Evolutionary conservation across 495 filamentous ascomycete species (phyloP), one percentile per base, ranked within the genome.

Genomic region (Penicillium waksmanii): DNA sequence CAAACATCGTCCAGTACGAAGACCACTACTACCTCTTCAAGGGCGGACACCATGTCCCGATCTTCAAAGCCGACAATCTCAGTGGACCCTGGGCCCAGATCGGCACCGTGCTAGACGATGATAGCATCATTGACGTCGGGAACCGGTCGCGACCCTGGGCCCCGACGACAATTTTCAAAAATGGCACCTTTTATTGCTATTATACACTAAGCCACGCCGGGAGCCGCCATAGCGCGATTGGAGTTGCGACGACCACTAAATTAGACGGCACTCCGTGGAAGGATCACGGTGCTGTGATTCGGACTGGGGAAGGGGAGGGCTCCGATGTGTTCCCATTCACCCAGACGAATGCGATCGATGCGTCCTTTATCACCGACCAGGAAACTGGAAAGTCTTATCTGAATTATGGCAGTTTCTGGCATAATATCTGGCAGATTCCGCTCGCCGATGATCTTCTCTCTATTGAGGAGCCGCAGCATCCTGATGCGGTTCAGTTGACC

Each of bases 351-450:
- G 87, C 89, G 27, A 93, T 94, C 57, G 90, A 94, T 64, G 68
- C 80, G 2, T 86, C 88, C 33, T 76, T 91, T 5, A 74, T 92
- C 50, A 49, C 60, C 1, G 77, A 80, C 15, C 79, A 70, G 1
- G 48, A 58, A 0, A 73, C 76, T 10, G 76, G 77, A 13, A 67
- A 74, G 7, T 81, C 84, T 25, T 84, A 82, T 60, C 73, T 93
- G 46, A 84, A 79, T 42, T 94, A 85, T 53, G 89, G 89, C 2
- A 85, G 81, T 25, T 93, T 87, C 75, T 94, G 89, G 89, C 71
- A 77, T n/a, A 84, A 86, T 61, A 82, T 91, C 44, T 87, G 83
- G 72, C 87, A 89, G 67, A 80, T 87, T 3, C 71, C 80, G 13
- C 77, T 91, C 73, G 69, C 71, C 1, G 68, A 76, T 17, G 69